phyloP scores from a whole-genome alignment of 768 basidiomycete genomes.

The Vishniacozyma victoriae region DNA sequence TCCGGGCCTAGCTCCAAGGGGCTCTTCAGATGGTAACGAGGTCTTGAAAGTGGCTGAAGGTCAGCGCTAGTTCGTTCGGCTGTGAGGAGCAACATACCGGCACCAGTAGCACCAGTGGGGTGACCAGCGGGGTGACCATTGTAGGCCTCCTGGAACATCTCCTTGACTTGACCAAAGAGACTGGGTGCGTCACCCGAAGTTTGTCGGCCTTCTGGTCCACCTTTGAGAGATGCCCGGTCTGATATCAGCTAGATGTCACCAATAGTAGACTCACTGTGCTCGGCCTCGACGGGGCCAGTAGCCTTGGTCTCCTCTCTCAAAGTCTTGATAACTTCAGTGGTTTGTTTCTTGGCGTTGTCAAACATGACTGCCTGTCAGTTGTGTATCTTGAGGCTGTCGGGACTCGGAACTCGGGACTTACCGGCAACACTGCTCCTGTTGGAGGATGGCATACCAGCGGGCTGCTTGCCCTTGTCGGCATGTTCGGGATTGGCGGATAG shows the following conservation, averaged over 20 bases:
- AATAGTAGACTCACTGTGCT: no score
- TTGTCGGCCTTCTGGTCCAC: no score
- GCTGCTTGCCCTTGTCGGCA: background rate
- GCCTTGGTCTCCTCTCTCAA: no score
- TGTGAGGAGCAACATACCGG: background rate
- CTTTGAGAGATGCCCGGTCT: no score
- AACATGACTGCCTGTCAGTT: conserved; percentile 1
- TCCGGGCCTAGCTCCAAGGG: conserved; percentile 27
- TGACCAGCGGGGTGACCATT: no score
- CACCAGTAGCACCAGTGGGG: background rate
- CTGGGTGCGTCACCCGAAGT: no score
- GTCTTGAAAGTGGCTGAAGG: conserved; percentile 13
- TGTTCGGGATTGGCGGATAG: conserved; percentile 13
- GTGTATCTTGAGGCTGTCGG: background rate
- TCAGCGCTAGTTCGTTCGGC: background rate
- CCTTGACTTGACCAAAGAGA: no score
- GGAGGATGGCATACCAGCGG: background rate
- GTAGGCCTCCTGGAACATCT: no score
- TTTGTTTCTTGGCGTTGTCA: background rate
- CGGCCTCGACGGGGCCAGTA: no score
- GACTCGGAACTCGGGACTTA: conserved; percentile 1
- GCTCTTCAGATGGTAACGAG: conserved; percentile 32
- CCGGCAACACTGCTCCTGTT: conserved; percentile 14
- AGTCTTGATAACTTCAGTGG: no score
- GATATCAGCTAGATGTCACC: no score